Evolutionary conservation across 768 basidiomycete genomes (phyloP), one percentile per base, ranked within the genome.

Genomic region (Tricholoma saponaceum): DNA sequence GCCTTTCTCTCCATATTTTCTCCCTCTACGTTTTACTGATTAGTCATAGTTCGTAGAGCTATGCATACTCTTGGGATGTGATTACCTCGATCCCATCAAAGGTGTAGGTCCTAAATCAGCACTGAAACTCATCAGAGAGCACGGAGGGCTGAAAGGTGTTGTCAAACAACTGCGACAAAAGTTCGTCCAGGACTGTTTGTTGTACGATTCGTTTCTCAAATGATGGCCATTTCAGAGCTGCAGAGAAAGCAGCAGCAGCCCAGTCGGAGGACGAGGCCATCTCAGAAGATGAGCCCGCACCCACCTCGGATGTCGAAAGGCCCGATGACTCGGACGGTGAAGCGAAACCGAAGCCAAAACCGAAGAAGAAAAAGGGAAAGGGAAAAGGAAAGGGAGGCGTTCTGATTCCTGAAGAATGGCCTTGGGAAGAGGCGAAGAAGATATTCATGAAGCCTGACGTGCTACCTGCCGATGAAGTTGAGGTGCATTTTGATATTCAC

Each of bases 11-110:
- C 22, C 14, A 14, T 25, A 44, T 23, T 41, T 33, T 26, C 44
- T 32, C 25, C 12, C 43, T 22, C 18, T 4, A 16, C 30, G 3
- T 57, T 4, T n/a, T 12, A 52, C 52, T 30, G 13, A 43, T 23
- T 30, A 35, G 10, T 20, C 7, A 3, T 64, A 98, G 92, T 99
- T 99, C 67, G 90, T 94, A 64, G 97, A 99, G 64, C 79, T 99
- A 4, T 99, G 96, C 68, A 90, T 99, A 62, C 81, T 99, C 8
- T 85, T 98, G 37, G 97, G 97, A 4, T 99, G 97, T 58, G 97
- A 99, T 68, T 99, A 99, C 73, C 86, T 99, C 57, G 97, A 99
- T 70, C 97, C 97, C n/a, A 94, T 97, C 69, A 95, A 87, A 71
- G 97, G 97, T 2, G 76, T 99, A 43, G 97, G 97, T 25, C 95